Percentiles rank a stretch among this genome's conserved stretches.
Evolutionary conservation across 2,329 filamentous ascomycete species (phyloP).

Genomic region (Verticillium alfalfae): DNA sequence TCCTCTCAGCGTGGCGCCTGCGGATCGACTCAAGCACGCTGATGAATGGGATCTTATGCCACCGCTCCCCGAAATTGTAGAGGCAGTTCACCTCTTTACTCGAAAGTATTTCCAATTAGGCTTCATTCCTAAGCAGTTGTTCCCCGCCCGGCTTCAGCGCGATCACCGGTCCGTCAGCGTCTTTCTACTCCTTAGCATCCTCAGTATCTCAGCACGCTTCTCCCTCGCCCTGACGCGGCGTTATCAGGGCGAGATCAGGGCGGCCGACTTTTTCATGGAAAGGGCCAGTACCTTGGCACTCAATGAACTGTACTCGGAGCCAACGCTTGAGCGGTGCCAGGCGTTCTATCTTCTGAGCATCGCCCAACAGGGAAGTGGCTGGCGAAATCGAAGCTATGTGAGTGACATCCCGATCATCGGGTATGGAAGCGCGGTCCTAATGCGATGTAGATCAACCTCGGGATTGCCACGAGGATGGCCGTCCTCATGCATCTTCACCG

Average conservation of each 20-base stretch:
- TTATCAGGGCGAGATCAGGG: constrained; percentile 45
- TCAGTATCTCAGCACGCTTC: constrained; percentile 51
- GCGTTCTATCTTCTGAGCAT: constrained; percentile 55
- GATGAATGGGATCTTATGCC: constrained; percentile 47
- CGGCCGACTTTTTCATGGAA: constrained; percentile 48
- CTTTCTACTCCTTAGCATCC: constrained; percentile 49
- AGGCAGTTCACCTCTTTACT: constrained; percentile 48
- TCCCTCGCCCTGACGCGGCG: constrained; percentile 40
- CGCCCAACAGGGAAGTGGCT: constrained; percentile 51
- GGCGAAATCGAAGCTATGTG: constrained; percentile 49
- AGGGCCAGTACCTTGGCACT: constrained; percentile 41
- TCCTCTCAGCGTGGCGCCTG: constrained; percentile 4
- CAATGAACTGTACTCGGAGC: constrained; percentile 44
- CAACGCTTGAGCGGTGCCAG: constrained; percentile 50
- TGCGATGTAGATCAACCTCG: constrained; percentile 43
- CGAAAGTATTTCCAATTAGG: constrained; percentile 54
- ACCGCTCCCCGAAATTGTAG: constrained; percentile 41
- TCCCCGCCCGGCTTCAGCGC: constrained; percentile 38
- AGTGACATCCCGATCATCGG: constrained; percentile 14
- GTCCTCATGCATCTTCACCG: constrained; percentile 48
- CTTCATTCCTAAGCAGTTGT: constrained; percentile 50
- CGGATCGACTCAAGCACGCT: constrained; percentile 14
- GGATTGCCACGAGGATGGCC: constrained; percentile 51
- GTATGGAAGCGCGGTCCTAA: constrained; percentile 8
- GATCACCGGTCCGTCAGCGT: constrained; percentile 43